Evolutionary conservation across 768 basidiomycete species (phyloP), one percentile per base, ranked within the genome.

Genomic region (Kwoniella heveanensis): DNA sequence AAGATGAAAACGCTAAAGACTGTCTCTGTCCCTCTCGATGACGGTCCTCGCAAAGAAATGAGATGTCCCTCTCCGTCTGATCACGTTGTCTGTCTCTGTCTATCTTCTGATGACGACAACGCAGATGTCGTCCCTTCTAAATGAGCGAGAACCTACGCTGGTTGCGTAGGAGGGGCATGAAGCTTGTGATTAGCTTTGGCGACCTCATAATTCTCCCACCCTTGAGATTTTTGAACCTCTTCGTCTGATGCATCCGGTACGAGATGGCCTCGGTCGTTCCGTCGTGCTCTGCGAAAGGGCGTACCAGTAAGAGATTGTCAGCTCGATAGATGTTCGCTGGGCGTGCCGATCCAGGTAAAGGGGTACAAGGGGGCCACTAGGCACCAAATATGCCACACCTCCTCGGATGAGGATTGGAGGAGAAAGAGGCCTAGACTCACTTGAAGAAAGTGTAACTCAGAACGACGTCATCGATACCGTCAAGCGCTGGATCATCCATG

Each of bases 361-460:
- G n/a, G n/a, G 13, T 32, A 13, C 32, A 6, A 13, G 13, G 32
- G 32, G 13, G 32, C 32, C 32, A 32, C 7, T 13, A 32, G 57
- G 17, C 32, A 48, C 15, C 24, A 32, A n/a, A n/a, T n/a, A n/a
- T n/a, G n/a, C n/a, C n/a, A n/a, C n/a, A n/a, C n/a, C n/a, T n/a
- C n/a, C n/a, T n/a, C n/a, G n/a, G n/a, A n/a, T n/a, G n/a, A n/a
- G 5, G 32, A 32, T 32, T 32, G 32, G 13, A 5, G 5, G 32
- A 13, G 58, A 24, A 25, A 25, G 25, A 1, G 1, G 3, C 21
- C 19, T 22, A 53, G 57, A 82, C 85, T 61, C 70, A 92, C 93
- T 88, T 86, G 86, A 99, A 99, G 82, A 99, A 99, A 0, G 96
- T 99, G 79, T 99, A 99, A 24, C 91, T 94, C 57, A 99, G 79